A percentile compares a stretch with the other conserved stretches of the same genome.
Evolutionary conservation across 192 early-diverging fungal genomes (phyloP).

Genomic region (Chytriomyces sp.): DNA sequence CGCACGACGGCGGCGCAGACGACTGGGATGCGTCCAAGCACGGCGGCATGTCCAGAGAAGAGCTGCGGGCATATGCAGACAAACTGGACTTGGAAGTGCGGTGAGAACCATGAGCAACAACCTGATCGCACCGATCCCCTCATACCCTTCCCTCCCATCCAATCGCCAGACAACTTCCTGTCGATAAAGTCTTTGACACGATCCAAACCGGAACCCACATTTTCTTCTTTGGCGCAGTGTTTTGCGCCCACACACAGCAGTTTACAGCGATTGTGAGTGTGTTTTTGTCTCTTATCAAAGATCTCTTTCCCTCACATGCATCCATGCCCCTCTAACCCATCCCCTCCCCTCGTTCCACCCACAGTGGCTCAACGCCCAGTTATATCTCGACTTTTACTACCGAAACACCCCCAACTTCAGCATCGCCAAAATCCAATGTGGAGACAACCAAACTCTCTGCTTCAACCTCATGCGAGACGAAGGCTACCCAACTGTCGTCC

Average conservation of each 20-base stretch:
- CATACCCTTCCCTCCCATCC: not conserved
- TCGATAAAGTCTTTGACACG: constrained; percentile 23
- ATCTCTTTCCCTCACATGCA: not conserved
- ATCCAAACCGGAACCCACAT: constrained; percentile 25
- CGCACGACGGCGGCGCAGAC: constrained; percentile 5
- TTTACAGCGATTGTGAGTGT: constrained; percentile 7
- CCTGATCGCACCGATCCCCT: no score
- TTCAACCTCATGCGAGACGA: constrained; percentile 28
- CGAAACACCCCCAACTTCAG: not conserved
- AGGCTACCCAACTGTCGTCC: constrained; percentile 21
- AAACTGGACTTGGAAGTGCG: constrained; percentile 25
- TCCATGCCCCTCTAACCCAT: constrained; percentile 1
- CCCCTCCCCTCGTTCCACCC: not conserved
- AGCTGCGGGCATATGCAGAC: constrained; percentile 15
- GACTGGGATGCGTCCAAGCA: constrained; percentile 22
- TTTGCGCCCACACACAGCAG: constrained; percentile 18
- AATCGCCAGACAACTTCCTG: constrained; percentile 16
- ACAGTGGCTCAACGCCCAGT: constrained; percentile 18
- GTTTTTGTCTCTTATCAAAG: not conserved
- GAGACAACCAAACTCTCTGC: constrained; percentile 25
- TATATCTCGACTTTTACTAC: constrained; percentile 14
- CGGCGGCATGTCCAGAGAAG: constrained; percentile 14
- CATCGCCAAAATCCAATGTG: constrained; percentile 31
- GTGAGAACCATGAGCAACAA: not conserved
- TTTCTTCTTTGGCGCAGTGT: constrained; percentile 25